Evolutionary conservation across 257 asterid species (phyloP).

Genomic region (Capsicum baccatum): DNA sequence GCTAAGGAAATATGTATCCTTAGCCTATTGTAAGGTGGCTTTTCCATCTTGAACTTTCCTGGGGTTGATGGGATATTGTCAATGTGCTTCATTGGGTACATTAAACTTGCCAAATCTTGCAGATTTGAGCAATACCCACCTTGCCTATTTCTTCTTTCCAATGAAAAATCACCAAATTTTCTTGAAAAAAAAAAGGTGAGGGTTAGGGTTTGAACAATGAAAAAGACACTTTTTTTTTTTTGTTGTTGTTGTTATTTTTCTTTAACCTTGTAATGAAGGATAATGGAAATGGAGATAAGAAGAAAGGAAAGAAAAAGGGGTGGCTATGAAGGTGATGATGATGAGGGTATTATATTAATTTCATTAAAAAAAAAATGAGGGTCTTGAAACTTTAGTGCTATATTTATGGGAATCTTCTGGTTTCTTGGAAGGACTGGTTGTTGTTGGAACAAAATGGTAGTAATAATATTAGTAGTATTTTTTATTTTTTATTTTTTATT

Average conservation of each 20-base stretch:
- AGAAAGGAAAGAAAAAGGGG: conserved; percentile 31
- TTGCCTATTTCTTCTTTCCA: conserved; percentile 34
- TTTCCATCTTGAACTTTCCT: conserved; percentile 98
- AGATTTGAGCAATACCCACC: conserved; percentile 39
- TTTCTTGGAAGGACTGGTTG: conserved; percentile 52
- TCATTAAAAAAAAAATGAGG: not conserved
- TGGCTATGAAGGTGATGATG: conserved; percentile 35
- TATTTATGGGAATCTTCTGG: conserved; percentile 64
- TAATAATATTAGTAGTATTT: conserved; percentile 25
- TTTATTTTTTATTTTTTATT: not conserved
- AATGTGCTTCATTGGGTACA: conserved; percentile 73
- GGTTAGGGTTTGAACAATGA: conserved; percentile 43
- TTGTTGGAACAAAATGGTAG: conserved; percentile 42
- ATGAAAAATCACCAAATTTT: conserved; percentile 24
- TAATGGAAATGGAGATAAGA: conserved; percentile 30
- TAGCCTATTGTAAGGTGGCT: conserved; percentile 70
- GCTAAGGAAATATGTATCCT: conserved; percentile 75
- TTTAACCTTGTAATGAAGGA: conserved; percentile 1
- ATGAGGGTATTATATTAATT: not conserved
- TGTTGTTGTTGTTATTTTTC: not conserved
- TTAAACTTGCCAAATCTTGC: conserved; percentile 31
- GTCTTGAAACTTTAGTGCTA: conserved; percentile 25
- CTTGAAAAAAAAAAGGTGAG: conserved; percentile 6
- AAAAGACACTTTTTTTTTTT: not conserved
- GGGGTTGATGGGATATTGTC: conserved; percentile 74